Conservation (phyloP, 805 yeast genomes). For the Saturnispora sekii region DNA sequence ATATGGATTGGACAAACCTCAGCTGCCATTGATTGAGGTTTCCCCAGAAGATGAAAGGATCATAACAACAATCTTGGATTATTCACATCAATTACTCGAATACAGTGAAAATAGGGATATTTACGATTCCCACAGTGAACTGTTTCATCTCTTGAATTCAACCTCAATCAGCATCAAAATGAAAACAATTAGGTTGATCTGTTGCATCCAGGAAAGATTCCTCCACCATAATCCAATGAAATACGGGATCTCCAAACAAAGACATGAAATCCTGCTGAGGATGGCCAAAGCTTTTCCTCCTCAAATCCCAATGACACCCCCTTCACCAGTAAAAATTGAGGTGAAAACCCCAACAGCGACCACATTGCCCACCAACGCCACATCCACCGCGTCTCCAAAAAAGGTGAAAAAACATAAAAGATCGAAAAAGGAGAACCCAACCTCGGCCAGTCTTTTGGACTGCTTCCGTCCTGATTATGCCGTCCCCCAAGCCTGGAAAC, state of each 20-base stretch:
- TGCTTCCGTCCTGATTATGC: constrained; percentile 24
- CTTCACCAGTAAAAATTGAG: constrained; percentile 13
- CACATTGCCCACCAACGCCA: constrained; percentile 12
- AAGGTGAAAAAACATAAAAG: constrained; percentile 10
- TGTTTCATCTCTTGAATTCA: constrained; percentile 48
- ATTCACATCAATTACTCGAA: constrained; percentile 54
- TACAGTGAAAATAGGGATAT: constrained; percentile 59
- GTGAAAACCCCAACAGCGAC: constrained; percentile 17
- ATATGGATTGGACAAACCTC: constrained; percentile 40
- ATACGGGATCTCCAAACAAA: constrained; percentile 34
- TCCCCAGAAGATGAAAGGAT: constrained; percentile 35
- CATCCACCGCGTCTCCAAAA: constrained; percentile 3
- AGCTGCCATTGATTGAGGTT: constrained; percentile 39
- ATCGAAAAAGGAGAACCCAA: constrained; percentile 5
- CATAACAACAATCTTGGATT: constrained; percentile 45
- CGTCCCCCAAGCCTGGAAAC: constrained; percentile 49
- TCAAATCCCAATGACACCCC: constrained; percentile 26
- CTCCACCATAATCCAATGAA: constrained; percentile 35
- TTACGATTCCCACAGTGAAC: constrained; percentile 55
- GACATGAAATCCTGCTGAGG: constrained; percentile 38
- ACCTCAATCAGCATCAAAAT: constrained; percentile 52
- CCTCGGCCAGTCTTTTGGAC: constrained; percentile 21
- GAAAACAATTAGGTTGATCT: constrained; percentile 39
- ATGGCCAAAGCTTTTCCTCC: constrained; percentile 37
- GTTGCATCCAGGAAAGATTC: constrained; percentile 56